These are phyloP conservation scores for Herpotrichia juniperi DNA, from an alignment of 2,329 filamentous ascomycete species.

Conservation along the genomic window DNA sequence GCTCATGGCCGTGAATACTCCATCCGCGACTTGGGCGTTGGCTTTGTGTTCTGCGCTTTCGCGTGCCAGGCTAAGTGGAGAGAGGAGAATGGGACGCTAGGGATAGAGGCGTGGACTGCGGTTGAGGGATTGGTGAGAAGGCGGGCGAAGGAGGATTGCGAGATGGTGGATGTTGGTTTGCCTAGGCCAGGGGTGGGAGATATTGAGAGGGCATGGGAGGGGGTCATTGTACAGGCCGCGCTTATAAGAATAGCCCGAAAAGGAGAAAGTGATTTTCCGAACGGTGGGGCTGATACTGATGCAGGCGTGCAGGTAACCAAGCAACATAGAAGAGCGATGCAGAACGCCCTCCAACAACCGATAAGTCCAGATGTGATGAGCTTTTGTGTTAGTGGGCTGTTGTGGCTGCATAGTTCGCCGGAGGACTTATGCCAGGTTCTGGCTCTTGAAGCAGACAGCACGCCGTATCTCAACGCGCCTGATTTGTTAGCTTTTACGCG, in stretches of 20 bases:
- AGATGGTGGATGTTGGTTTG: constrained; percentile 39
- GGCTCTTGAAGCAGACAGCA: constrained; percentile 47
- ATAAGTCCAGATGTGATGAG: constrained; percentile 48
- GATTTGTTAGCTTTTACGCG: constrained; percentile 49
- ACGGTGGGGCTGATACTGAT: not conserved
- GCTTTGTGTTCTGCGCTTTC: constrained; percentile 51
- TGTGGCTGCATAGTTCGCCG: constrained; percentile 40
- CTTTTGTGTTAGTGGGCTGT: constrained; percentile 49
- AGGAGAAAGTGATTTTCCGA: constrained; percentile 1
- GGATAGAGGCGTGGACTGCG: constrained; percentile 40
- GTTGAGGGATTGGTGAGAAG: constrained; percentile 41
- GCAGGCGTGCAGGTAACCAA: constrained; percentile 31
- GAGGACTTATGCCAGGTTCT: constrained; percentile 40
- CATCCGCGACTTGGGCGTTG: constrained; percentile 44
- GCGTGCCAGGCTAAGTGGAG: constrained; percentile 47
- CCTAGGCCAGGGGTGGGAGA: constrained; percentile 34
- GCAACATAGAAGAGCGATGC: constrained; percentile 37
- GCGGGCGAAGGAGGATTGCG: constrained; percentile 37
- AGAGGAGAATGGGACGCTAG: constrained; percentile 28
- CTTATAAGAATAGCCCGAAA: constrained; percentile 34
- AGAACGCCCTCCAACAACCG: constrained; percentile 34
- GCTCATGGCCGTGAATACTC: constrained; percentile 50
- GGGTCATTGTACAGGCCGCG: constrained; percentile 25
- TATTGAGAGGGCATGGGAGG: constrained; percentile 36
- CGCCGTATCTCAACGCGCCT: constrained; percentile 48